Conservation (phyloP, 441 rosid genomes). For the Flueggea neowawraea region DNA sequence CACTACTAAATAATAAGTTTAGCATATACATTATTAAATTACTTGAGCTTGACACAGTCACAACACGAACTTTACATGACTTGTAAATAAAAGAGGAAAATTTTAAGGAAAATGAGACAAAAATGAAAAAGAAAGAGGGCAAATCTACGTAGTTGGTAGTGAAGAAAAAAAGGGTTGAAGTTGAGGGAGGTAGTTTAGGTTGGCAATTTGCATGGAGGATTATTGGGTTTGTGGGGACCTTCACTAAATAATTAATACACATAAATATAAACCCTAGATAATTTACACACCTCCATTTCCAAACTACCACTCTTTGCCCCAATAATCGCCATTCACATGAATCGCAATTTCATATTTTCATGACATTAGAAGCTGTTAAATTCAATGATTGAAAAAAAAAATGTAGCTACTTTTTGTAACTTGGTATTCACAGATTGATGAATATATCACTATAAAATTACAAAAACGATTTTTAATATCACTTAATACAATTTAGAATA, state of each 20-base stretch:
- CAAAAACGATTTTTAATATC: too few species aligned
- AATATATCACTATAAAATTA: too few species aligned
- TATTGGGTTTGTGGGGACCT: conserved; percentile 5
- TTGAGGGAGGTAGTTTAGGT: conserved; percentile 22
- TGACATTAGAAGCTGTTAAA: too few species aligned
- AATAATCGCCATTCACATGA: background rate
- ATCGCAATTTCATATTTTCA: too few species aligned
- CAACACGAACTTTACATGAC: conserved; percentile 2
- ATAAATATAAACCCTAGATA: background rate
- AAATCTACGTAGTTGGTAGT: background rate
- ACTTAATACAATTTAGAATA: too few species aligned
- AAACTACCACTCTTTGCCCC: conserved; percentile 6
- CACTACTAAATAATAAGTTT: too few species aligned
- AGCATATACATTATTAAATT: too few species aligned
- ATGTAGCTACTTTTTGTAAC: too few species aligned
- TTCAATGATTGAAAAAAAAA: too few species aligned
- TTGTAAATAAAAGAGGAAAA: background rate
- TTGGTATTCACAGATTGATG: too few species aligned
- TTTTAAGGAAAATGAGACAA: background rate
- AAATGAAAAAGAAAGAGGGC: background rate
- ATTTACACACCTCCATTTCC: background rate
- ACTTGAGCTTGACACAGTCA: too few species aligned
- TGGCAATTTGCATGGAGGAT: conserved; percentile 22
- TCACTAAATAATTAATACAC: too few species aligned
- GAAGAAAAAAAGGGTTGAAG: conserved; percentile 4